A percentile compares a stretch with the other conserved stretches of the same genome.
These are phyloP conservation scores for Amanita muscaria DNA, from an alignment of 768 basidiomycete genomes.

Conservation along the genomic window DNA sequence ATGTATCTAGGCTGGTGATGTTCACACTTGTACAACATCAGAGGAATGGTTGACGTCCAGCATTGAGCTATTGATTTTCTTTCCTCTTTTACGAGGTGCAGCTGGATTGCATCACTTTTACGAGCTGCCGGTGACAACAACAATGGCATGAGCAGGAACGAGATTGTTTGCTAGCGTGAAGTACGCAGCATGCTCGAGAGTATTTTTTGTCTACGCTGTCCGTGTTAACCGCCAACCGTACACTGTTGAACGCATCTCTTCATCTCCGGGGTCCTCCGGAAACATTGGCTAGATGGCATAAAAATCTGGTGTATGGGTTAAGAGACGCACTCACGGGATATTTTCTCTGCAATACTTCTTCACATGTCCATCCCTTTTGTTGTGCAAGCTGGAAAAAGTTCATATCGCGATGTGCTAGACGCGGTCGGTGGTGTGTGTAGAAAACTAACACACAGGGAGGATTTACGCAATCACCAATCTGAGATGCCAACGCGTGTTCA, in stretches of 20 bases:
- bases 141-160: too few species aligned
- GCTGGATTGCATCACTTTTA: too few species aligned
- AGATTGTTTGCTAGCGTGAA: too few species aligned
- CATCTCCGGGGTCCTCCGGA: slow-evolving; percentile 76
- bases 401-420: slow-evolving; percentile 75
- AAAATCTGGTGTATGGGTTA: neutral
- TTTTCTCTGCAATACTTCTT: slow-evolving; percentile 54
- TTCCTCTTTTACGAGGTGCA: too few species aligned
- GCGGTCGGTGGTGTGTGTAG: slow-evolving; percentile 84
- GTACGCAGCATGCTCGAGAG: too few species aligned
- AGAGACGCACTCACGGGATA: slow-evolving; percentile 44
- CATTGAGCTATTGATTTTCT: too few species aligned
- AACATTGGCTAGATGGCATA: slow-evolving; percentile 67
- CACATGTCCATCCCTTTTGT: slow-evolving; percentile 60
- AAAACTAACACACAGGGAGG: slow-evolving; percentile 58
- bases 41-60: too few species aligned
- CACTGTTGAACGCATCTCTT: slow-evolving; percentile 68
- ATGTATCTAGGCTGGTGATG: too few species aligned
- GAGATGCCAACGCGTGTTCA: slow-evolving; percentile 30
- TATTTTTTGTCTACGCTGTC: too few species aligned
- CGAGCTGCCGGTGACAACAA: too few species aligned
- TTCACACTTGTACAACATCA: too few species aligned
- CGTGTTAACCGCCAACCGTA: slow-evolving; percentile 67
- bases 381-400: slow-evolving; percentile 67
- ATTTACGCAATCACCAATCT: slow-evolving; percentile 6